phyloP scores from a whole-genome alignment of 2,329 filamentous ascomycete species.

The Ceratocystis eucalypticola region DNA sequence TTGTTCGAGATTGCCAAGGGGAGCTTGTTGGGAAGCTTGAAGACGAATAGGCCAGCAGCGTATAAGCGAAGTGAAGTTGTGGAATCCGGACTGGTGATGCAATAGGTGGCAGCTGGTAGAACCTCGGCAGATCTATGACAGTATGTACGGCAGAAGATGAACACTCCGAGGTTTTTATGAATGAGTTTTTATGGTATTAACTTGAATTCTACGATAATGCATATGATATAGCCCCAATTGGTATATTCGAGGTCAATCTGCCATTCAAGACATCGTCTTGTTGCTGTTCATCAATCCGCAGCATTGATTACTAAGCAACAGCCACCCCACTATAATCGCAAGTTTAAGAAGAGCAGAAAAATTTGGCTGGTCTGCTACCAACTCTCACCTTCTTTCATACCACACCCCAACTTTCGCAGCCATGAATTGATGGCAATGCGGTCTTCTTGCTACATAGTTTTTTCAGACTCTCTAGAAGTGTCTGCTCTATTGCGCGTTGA shows the following conservation, averaged over 20 bases:
- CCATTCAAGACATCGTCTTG: background rate
- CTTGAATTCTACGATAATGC: background rate
- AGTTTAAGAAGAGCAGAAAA: conserved; percentile 3
- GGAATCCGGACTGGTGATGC: background rate
- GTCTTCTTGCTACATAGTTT: background rate
- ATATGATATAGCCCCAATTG: background rate
- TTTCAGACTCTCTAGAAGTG: background rate
- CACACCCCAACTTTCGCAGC: background rate
- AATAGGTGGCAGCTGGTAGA: conserved; percentile 13
- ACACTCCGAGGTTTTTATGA: too few species aligned
- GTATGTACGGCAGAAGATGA: background rate
- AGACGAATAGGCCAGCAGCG: background rate
- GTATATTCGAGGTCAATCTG: background rate
- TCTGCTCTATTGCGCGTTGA: background rate
- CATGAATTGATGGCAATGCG: background rate
- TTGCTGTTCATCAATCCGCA: background rate
- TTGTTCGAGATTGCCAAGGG: background rate
- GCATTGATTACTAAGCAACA: background rate
- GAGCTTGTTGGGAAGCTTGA: background rate
- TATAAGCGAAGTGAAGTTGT: background rate
- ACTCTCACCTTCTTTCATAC: background rate
- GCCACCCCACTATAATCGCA: background rate
- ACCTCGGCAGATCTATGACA: conserved; percentile 1
- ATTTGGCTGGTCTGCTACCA: background rate
- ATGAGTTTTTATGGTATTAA: background rate